Evolutionary conservation across 495 filamentous ascomycete species (phyloP), one percentile per base, ranked within the genome.

Genomic region (Penicillium coprophilum): DNA sequence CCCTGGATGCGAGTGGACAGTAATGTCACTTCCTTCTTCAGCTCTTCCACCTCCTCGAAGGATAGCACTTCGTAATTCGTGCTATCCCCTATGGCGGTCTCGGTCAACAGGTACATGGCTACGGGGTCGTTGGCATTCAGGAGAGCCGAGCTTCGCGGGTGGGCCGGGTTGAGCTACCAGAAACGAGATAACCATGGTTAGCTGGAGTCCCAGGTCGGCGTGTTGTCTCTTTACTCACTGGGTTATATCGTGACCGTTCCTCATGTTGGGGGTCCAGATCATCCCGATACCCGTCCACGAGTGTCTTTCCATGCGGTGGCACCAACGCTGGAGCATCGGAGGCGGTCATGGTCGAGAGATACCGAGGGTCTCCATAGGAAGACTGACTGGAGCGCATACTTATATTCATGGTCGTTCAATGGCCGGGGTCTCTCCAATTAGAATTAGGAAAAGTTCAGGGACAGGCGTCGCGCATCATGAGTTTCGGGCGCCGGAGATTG

Each of bases 51-150:
- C 66, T 96, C 92, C 63, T 95, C 92, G 43, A 91, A 85, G 0
- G 92, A 91, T 17, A 97, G 76, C 11, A 98, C 82, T 66, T 94
- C 87, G 68, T 84, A 97, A 55, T 84, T 73, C 62, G 84, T 83
- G 69, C 90, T 93, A 71, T 98, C 94, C 40, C 83, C 83, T 58
- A 97, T 84, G 10, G 94, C 94, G 27, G 91, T 97, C 73, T 97
- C 93, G 59, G 93, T 92, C 51, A 98, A 79, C 15, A 98, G 77
- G 71, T 97, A 96, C 71, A 96, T 82, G 10, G 79, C 76, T 20
- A 88, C 80, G 10, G 81, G 82, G 62, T 88, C 85, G 55, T 72
- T 75, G 47, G 72, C 60, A 56, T 80, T 76, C 23, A 79, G 67
- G 12, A 74, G 66, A 19, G 69, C 71, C 7, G 79, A 78, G 57